phyloP scores from a whole-genome alignment of 139 green algal species.

The Chlorella sp. region DNA sequence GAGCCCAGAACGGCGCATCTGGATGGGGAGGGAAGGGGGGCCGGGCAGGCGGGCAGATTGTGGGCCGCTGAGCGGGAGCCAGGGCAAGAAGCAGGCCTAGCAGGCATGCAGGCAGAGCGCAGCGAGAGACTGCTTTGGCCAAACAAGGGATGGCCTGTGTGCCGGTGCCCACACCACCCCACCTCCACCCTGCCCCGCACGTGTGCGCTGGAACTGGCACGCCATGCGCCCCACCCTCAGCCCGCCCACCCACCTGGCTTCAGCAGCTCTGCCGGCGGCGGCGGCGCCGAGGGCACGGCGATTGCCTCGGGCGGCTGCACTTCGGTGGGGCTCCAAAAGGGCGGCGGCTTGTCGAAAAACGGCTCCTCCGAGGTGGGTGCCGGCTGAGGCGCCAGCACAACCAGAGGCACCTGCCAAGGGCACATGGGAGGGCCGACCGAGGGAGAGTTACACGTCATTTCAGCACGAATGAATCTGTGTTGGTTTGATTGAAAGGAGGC shows the following conservation, averaged over 20 bases:
- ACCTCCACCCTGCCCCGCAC: neutral
- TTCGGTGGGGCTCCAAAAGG: conserved; percentile 4
- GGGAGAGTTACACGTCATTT: too few species aligned
- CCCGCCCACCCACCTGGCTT: neutral
- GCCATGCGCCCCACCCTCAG: neutral
- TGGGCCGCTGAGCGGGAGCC: neutral
- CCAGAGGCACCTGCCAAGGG: neutral
- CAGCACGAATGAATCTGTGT: too few species aligned
- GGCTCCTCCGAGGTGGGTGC: neutral
- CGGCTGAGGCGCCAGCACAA: conserved; percentile 26
- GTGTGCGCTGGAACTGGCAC: neutral
- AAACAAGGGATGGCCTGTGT: neutral
- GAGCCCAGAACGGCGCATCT: conserved; percentile 23
- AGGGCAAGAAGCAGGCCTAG: too few species aligned
- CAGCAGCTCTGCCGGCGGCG: conserved; percentile 20
- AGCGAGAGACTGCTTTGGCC: neutral
- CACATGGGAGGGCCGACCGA: neutral
- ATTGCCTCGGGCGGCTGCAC: neutral
- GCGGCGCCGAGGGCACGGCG: neutral
- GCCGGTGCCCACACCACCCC: neutral
- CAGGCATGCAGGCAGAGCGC: too few species aligned
- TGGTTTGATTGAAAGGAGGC: too few species aligned
- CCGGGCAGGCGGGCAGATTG: too few species aligned
- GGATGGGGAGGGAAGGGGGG: neutral
- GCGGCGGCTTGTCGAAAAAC: neutral